Evolutionary conservation across 2,329 filamentous ascomycete genomes (phyloP).

Genomic region (Hypoxylon sp.): DNA sequence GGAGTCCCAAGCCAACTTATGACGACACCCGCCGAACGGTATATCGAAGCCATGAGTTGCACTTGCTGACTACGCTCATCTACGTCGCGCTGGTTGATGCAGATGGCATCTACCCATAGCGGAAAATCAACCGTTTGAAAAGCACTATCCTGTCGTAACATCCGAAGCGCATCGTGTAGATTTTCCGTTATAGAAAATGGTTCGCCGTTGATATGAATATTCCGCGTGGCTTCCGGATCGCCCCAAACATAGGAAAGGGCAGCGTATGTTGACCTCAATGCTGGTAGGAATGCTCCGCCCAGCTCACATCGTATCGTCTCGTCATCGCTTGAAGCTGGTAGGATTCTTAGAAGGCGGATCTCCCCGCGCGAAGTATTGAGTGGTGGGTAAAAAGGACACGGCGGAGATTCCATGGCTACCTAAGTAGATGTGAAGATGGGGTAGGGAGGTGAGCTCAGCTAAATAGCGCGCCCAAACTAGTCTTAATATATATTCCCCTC

Average conservation of each 20-base stretch:
- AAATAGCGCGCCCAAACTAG: too few species aligned
- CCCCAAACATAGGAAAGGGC: constrained; percentile 1
- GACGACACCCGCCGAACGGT: background rate
- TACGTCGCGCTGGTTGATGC: background rate
- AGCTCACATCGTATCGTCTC: background rate
- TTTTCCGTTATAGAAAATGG: background rate
- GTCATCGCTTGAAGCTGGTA: background rate
- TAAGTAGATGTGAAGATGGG: background rate
- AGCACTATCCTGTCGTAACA: background rate
- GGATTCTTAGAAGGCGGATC: background rate
- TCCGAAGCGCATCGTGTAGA: background rate
- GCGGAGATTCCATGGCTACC: background rate
- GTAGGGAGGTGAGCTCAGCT: too few species aligned
- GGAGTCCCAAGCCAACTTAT: background rate
- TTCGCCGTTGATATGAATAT: background rate
- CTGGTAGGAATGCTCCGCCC: background rate
- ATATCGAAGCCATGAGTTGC: background rate
- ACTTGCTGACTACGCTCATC: background rate
- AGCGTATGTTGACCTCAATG: background rate
- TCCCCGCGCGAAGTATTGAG: background rate
- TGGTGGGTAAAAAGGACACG: background rate
- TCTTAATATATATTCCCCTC: too few species aligned
- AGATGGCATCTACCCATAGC: background rate
- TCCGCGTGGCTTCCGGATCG: background rate
- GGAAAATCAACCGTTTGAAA: background rate